Evolutionary conservation across 148 eudicot species (phyloP).

Genomic region (Heliosperma pusillum): DNA sequence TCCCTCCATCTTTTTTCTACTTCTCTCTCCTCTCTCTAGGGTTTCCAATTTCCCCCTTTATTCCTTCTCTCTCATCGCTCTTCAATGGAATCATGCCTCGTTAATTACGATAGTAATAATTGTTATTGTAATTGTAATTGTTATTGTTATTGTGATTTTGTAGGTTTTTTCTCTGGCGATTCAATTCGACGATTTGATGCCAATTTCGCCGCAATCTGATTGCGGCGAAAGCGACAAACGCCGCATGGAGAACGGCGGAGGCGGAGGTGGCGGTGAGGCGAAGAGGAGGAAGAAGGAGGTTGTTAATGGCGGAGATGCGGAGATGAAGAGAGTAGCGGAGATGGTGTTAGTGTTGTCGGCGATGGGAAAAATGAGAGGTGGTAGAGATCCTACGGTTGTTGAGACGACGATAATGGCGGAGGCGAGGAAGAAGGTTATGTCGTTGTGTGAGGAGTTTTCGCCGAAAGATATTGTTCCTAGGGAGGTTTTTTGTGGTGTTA

Average conservation of each 20-base stretch:
- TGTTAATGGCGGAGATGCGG: constrained; percentile 20
- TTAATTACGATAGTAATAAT: not conserved
- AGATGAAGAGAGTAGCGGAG: constrained; percentile 72
- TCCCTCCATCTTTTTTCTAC: constrained; percentile 9
- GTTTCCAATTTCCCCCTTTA: constrained; percentile 29
- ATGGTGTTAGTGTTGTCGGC: constrained; percentile 75
- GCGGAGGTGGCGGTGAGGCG: constrained; percentile 6
- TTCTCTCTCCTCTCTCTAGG: constrained; percentile 36
- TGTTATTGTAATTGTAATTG: not conserved
- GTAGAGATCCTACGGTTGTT: constrained; percentile 50
- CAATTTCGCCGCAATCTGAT: constrained; percentile 3
- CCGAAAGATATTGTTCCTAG: constrained; percentile 79
- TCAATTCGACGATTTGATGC: constrained; percentile 1
- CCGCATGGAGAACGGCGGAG: constrained; percentile 7
- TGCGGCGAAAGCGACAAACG: constrained; percentile 11
- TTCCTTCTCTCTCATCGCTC: not conserved
- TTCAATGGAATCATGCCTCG: constrained; percentile 5
- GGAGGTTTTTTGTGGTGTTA: constrained; percentile 52
- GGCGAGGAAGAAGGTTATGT: constrained; percentile 59
- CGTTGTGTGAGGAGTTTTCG: constrained; percentile 51
- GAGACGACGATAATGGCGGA: constrained; percentile 77
- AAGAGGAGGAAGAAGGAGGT: constrained; percentile 26
- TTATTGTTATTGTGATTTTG: not conserved
- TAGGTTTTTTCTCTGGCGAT: constrained; percentile 11
- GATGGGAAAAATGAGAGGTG: constrained; percentile 84